phyloP scores from a whole-genome alignment of 257 asterid genomes.

The Salvia miltiorrhiza region DNA sequence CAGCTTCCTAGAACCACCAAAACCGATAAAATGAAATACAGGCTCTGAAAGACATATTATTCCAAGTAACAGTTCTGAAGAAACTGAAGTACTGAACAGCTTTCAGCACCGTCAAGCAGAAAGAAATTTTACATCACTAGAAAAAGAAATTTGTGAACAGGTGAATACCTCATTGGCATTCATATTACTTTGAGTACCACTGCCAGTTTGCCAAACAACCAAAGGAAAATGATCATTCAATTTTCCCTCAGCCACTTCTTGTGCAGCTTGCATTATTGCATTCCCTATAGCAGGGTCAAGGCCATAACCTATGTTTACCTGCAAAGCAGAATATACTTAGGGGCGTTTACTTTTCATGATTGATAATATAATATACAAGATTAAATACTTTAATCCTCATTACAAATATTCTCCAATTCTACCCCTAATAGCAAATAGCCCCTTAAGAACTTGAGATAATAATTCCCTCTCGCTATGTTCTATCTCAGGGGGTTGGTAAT shows the following conservation, averaged over 20 bases:
- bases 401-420: too few relatives aligned
- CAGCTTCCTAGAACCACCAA: neutral
- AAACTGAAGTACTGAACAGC: neutral
- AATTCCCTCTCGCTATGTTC: neutral
- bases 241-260: constrained; percentile 97
- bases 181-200: constrained; percentile 99
- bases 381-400: too few relatives aligned
- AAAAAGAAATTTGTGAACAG: constrained; percentile 18
- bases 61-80: constrained; percentile 9
- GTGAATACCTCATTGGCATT: constrained; percentile 90
- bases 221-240: constrained; percentile 88
- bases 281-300: constrained; percentile 92
- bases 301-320: constrained; percentile 95
- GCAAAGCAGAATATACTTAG: constrained; percentile 16
- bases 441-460: constrained; percentile 1
- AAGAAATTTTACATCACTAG: neutral
- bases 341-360: too few relatives aligned
- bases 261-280: constrained; percentile 95
- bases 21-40: neutral
- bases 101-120: neutral
- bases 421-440: too few relatives aligned
- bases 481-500: neutral
- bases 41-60: neutral
- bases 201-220: constrained; percentile 99
- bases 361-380: too few relatives aligned